These are phyloP conservation scores for Metschnikowia aberdeeniae DNA, from an alignment of 805 yeast species.

Conservation along the genomic window DNA sequence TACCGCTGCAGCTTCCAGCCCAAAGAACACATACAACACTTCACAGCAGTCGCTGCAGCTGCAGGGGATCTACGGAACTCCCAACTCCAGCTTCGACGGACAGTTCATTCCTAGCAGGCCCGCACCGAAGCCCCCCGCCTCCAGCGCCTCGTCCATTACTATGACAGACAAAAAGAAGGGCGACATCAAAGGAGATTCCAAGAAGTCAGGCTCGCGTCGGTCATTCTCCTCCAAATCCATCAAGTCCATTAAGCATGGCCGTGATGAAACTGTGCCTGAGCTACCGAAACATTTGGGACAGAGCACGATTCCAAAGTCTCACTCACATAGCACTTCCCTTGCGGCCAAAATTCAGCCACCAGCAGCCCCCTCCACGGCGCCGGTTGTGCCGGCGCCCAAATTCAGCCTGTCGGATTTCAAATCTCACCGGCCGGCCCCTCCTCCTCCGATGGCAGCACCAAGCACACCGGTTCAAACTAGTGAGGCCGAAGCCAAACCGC, in stretches of 20 bases:
- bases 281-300: conserved; percentile 10
- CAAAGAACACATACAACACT: background rate
- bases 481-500: background rate
- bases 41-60: background rate
- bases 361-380: conserved; percentile 35
- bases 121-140: conserved; percentile 55
- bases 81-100: conserved; percentile 19
- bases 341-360: conserved; percentile 24
- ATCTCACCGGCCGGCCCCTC: conserved; percentile 40
- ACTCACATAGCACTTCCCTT: conserved; percentile 38
- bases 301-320: conserved; percentile 34
- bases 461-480: conserved; percentile 4
- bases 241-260: conserved; percentile 19
- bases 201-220: conserved; percentile 10
- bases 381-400: conserved; percentile 27
- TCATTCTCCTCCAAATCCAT: conserved; percentile 38
- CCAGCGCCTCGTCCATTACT: background rate
- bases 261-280: conserved; percentile 17
- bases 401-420: conserved; percentile 28
- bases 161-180: background rate
- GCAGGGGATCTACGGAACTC: background rate
- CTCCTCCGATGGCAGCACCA: conserved; percentile 28
- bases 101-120: conserved; percentile 65
- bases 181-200: background rate
- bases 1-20: background rate